Evolutionary conservation across 1,139 yeast genomes (phyloP).

Genomic region (Candida sp.): DNA sequence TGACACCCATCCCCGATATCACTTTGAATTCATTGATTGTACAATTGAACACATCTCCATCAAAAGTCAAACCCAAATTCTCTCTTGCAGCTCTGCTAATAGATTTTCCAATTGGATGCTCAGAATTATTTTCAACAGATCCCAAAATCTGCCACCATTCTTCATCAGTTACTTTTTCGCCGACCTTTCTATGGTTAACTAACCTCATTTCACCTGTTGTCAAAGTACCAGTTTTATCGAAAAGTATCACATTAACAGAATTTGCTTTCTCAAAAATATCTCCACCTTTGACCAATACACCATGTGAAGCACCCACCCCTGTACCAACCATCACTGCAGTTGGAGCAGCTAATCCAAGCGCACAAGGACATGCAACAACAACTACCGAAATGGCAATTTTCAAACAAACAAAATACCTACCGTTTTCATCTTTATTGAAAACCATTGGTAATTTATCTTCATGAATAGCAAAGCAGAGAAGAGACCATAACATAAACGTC

Average conservation of each 20-base stretch:
- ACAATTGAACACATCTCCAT: constrained; percentile 30
- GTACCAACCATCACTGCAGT: constrained; percentile 99
- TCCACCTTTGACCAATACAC: constrained; percentile 92
- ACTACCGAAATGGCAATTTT: constrained; percentile 89
- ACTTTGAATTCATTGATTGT: constrained; percentile 43
- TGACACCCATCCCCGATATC: constrained; percentile 70
- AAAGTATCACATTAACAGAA: constrained; percentile 63
- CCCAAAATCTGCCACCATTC: constrained; percentile 61
- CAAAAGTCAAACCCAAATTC: constrained; percentile 25
- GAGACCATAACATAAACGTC: constrained; percentile 72
- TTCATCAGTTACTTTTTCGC: constrained; percentile 12
- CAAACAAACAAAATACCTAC: constrained; percentile 66
- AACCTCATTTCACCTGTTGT: constrained; percentile 82
- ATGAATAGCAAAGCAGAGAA: constrained; percentile 31
- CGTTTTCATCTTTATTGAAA: constrained; percentile 51
- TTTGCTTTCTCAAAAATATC: constrained; percentile 78
- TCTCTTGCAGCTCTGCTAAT: constrained; percentile 36
- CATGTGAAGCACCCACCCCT: constrained; percentile 90
- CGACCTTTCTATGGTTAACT: constrained; percentile 17
- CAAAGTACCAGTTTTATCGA: constrained; percentile 96
- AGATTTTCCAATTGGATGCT: constrained; percentile 87
- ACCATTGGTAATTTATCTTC: constrained; percentile 43
- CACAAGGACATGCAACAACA: constrained; percentile 98
- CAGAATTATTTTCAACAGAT: constrained; percentile 66
- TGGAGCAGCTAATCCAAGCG: constrained; percentile 94